phyloP scores from a whole-genome alignment of 1,284 basidiomycete genomes.

The Hymenochaete sp. region DNA sequence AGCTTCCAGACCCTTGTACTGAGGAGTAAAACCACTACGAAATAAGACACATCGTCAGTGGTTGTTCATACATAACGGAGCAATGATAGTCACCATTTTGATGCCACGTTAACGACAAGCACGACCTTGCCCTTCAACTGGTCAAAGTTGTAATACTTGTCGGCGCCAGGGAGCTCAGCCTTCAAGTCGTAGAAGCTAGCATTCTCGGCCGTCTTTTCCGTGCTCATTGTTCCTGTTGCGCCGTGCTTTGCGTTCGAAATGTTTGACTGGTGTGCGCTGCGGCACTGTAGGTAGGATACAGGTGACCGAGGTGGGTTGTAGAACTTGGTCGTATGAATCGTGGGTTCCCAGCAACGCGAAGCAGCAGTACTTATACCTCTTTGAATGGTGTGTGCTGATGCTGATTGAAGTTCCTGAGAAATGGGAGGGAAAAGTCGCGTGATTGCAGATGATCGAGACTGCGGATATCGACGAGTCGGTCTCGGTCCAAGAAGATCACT shows the following conservation, averaged over 20 bases:
- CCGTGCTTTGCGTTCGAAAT: not conserved
- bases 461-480: too few relatives aligned
- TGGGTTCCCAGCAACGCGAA: too few relatives aligned
- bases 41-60: conserved; percentile 8
- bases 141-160: conserved; percentile 49
- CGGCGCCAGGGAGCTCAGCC: conserved; percentile 43
- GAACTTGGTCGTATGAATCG: too few relatives aligned
- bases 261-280: too few relatives aligned
- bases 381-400: too few relatives aligned
- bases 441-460: too few relatives aligned
- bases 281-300: too few relatives aligned
- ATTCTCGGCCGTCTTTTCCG: conserved; percentile 4
- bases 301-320: too few relatives aligned
- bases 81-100: conserved; percentile 47
- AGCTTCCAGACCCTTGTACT: conserved; percentile 79
- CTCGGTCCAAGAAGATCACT: too few relatives aligned
- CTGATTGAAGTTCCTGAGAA: too few relatives aligned
- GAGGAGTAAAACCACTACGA: conserved; percentile 75
- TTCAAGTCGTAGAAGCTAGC: conserved; percentile 53
- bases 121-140: conserved; percentile 69
- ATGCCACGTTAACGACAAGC: conserved; percentile 67
- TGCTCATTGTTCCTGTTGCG: not conserved
- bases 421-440: too few relatives aligned
- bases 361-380: too few relatives aligned
- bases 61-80: not conserved